Evolutionary conservation across 163 green algal species (phyloP).

Genomic region (Chlorella variabilis): DNA sequence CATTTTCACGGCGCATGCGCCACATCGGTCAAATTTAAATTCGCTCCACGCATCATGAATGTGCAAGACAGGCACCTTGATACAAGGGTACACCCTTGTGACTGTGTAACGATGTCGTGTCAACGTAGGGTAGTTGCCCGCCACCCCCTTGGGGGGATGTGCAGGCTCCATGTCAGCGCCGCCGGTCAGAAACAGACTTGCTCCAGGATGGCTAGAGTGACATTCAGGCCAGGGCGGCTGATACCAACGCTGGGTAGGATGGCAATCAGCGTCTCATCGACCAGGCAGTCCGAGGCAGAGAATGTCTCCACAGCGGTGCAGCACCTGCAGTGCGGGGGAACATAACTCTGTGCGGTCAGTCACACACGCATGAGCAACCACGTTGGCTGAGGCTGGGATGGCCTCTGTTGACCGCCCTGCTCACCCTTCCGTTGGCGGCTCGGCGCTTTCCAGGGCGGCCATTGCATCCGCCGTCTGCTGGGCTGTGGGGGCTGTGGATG

Average conservation of each 20-base stretch:
- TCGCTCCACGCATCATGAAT: no score
- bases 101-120: no score
- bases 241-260: background rate
- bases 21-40: no score
- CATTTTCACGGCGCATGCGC: no score
- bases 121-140: no score
- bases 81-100: no score
- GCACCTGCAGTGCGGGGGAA: conserved; percentile 8
- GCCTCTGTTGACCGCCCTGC: background rate
- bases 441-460: background rate
- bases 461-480: background rate
- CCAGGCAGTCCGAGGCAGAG: background rate
- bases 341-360: no score
- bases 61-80: no score
- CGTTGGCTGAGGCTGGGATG: no score
- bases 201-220: background rate
- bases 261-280: background rate
- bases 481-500: background rate
- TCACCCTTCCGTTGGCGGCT: background rate
- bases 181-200: background rate
- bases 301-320: background rate
- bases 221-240: background rate
- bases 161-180: no score
- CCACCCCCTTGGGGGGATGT: no score
- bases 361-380: no score